phyloP scores from a whole-genome alignment of 2,329 filamentous ascomycete genomes.

The Talaromyces sp. region DNA sequence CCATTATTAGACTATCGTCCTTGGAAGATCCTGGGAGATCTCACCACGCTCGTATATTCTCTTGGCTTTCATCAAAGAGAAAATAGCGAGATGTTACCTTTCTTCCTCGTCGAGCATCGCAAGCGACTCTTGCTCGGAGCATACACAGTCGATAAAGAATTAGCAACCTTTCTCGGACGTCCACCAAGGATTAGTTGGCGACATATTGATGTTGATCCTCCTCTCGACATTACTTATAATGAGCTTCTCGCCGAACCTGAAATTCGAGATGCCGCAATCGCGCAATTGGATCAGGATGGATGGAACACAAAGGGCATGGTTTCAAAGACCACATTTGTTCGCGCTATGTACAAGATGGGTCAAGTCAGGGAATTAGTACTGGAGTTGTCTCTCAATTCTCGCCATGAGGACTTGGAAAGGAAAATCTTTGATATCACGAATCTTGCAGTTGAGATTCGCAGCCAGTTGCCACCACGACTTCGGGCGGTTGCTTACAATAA shows the following conservation, averaged over 20 bases:
- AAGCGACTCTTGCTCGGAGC: conserved; percentile 28
- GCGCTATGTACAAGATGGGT: conserved; percentile 3
- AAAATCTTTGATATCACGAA: conserved; percentile 9
- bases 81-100: conserved; percentile 21
- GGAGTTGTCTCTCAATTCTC: conserved; percentile 17
- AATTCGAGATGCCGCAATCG: conserved; percentile 17
- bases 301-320: conserved; percentile 25
- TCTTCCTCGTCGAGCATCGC: conserved; percentile 31
- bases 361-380: conserved; percentile 24
- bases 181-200: conserved; percentile 30
- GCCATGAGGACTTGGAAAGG: conserved; percentile 18
- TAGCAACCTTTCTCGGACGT: conserved; percentile 31
- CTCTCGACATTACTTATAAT: conserved; percentile 30
- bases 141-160: conserved; percentile 31
- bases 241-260: conserved; percentile 24
- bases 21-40: conserved; percentile 22
- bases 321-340: conserved; percentile 10
- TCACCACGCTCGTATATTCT: conserved; percentile 22
- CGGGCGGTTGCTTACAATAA: too few species aligned
- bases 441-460: conserved; percentile 5
- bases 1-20: conserved; percentile 20
- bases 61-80: conserved; percentile 19
- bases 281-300: conserved; percentile 23
- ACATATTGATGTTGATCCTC: conserved; percentile 30
- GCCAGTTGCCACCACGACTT: conserved; percentile 7